Percentiles rank a stretch among this genome's conserved stretches.
phyloP scores from a whole-genome alignment of 2,329 filamentous ascomycete species.

The Calonectria pseudoturangicola region DNA sequence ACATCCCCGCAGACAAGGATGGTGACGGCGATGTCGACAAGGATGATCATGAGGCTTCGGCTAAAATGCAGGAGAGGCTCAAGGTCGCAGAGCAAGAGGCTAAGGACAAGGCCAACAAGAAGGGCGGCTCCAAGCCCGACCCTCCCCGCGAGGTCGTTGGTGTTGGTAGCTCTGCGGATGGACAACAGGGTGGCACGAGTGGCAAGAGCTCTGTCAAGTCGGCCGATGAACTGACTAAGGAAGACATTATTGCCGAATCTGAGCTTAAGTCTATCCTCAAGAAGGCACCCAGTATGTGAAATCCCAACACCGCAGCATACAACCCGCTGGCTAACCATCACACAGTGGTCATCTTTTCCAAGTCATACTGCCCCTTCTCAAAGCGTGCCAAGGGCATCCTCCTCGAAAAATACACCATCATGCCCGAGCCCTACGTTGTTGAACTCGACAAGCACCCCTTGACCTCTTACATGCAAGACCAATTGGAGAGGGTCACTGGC shows the following conservation, averaged over 20 bases:
- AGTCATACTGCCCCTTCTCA: conserved; percentile 92
- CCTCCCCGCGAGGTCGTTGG: conserved; percentile 74
- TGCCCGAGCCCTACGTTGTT: conserved; percentile 88
- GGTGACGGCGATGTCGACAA: conserved; percentile 74
- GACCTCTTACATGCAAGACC: conserved; percentile 82
- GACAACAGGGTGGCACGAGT: conserved; percentile 63
- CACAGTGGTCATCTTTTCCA: conserved; percentile 95
- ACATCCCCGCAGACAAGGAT: conserved; percentile 68
- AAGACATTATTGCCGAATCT: conserved; percentile 78
- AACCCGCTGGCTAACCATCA: conserved; percentile 34
- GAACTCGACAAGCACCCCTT: conserved; percentile 90
- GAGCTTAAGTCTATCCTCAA: conserved; percentile 89
- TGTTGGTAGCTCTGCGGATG: conserved; percentile 74
- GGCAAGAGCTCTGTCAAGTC: conserved; percentile 50
- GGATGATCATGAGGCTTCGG: conserved; percentile 71
- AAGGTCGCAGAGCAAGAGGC: conserved; percentile 81
- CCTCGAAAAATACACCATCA: conserved; percentile 88
- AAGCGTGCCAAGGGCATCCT: conserved; percentile 90
- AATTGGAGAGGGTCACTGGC: conserved; percentile 83
- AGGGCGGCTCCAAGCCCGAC: conserved; percentile 77
- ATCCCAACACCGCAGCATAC: not conserved
- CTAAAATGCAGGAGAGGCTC: conserved; percentile 76
- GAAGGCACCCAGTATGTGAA: conserved; percentile 83
- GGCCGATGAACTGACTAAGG: conserved; percentile 69
- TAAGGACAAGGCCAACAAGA: conserved; percentile 81